Evolutionary conservation across 768 basidiomycete species (phyloP), one percentile per base, ranked within the genome.

Genomic region (Tylopilus balloui): DNA sequence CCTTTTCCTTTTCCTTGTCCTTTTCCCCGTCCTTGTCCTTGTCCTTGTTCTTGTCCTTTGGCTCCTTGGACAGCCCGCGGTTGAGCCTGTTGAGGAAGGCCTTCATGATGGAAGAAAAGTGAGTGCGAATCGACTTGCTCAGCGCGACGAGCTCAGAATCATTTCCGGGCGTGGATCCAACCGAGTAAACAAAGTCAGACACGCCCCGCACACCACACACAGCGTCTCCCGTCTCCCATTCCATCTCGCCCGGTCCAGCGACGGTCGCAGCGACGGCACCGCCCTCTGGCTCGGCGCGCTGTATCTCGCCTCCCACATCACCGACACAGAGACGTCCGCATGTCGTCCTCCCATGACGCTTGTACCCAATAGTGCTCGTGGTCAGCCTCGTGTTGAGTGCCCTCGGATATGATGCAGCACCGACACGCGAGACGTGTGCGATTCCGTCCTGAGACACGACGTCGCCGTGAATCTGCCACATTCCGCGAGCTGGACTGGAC

Each of bases 31-130:
- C 61, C 5, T 31, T 61, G 9, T 64, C 64, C 8, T 54, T 58
- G 6, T 71, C 72, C 52, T 57, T 69, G 32, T 74, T 66, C 47
- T 64, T 71, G 31, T 80, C 79, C 60, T 74, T 64, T 50, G 54
- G 50, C n/a, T 67, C 65, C 40, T 68, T 86, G 62, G 75, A 69
- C 57, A 73, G 77, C 50, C 73, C 77, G 48, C 80, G 79, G 59
- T 88, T 87, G 58, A 91, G 72, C 62, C 88, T 80, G 64, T 79
- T 78, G 68, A 91, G 79, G 59, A 91, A 85, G 37, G 89, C 88
- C 77, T 89, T 91, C 88, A 92, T 92, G 67, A 25, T 13, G 31
- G 23, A 29, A 38, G 45, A 25, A 24, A 34, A 40, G 37, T 40
- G 29, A 39, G 42, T 53, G 52, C 42, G 53, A 54, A 47, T 46